Base-by-base conservation (phyloP, 2,329 filamentous ascomycete genomes). In the Alternaria consortialis region DNA sequence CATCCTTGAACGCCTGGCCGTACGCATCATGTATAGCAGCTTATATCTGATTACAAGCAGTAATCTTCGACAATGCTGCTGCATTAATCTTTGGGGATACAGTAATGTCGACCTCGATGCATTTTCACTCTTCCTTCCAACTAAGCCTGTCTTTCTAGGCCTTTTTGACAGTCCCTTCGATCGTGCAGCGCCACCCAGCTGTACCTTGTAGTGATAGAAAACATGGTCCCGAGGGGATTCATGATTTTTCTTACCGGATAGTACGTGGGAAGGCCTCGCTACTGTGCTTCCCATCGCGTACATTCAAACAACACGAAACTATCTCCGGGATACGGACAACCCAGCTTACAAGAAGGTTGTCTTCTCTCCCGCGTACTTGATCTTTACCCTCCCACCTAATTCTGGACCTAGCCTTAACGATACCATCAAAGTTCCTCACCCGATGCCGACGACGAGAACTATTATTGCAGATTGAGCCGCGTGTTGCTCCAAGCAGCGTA, bases 401-500 rank as follows among this genome's bases (percentile, higher is more conserved):
- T 36, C 23, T 9, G 46, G 47, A 23, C 39, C 43, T 5, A 25
- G 20, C 12, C 12, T 23, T 39, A 58, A 58, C n/a, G 47, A 53
- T 12, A 78, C 74, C 0, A 82, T 84, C 68, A 82, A 82, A 12
- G 79, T 84, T 2, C 82, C 82, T 1, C 62, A 58, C 11, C 37
- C 60, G 1, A 23, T 4, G 5, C 40, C 23, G 12, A 27, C 4
- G 8, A 27, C 40, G 40, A 44, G 5, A 34, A 40, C 4, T 13
- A 23, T 3, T 27, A 37, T 4, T 27, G 34, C 8, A 56, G 27
- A 13, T 77, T 84, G 2, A 83, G 83, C 0, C 77, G 81, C 17
- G 80, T 80, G 1, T 84, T 84, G 61, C 71, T 84, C 1, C 83
- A 84, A 62, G 82, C 82, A 29, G 81, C 82, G 4, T 84, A 84